These are phyloP conservation scores for Cylindrodendrum hubeiense DNA, from an alignment of 2,329 filamentous ascomycete species.

Conservation along the genomic window DNA sequence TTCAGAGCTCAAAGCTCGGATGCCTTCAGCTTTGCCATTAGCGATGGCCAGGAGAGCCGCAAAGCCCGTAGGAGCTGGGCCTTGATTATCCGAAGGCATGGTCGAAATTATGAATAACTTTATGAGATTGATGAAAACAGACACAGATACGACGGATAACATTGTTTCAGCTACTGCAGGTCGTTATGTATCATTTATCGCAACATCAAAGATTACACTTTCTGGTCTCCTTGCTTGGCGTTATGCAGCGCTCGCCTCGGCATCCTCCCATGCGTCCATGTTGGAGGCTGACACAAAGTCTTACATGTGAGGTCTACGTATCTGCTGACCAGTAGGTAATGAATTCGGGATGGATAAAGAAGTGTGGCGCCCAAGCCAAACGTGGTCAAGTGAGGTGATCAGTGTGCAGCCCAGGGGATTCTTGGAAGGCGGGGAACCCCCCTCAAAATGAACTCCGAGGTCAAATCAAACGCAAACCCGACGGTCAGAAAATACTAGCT, in stretches of 20 bases:
- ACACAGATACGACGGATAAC: background rate
- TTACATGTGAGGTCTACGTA: background rate
- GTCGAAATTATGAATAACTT: background rate
- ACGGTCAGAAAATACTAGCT: too few species aligned
- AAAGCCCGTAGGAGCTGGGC: background rate
- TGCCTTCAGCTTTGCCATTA: slow-evolving; percentile 1
- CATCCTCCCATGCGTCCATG: background rate
- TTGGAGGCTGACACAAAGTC: background rate
- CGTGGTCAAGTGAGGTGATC: background rate
- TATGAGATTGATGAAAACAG: background rate
- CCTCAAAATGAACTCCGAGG: too few species aligned
- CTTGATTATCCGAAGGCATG: background rate
- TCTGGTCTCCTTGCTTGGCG: too few species aligned
- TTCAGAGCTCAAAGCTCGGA: background rate
- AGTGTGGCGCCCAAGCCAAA: background rate
- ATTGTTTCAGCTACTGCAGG: background rate
- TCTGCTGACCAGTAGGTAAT: background rate
- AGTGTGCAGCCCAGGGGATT: background rate
- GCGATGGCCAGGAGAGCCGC: background rate
- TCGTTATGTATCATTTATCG: background rate
- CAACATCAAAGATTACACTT: background rate
- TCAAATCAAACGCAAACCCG: too few species aligned
- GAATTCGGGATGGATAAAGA: background rate
- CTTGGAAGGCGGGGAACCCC: background rate
- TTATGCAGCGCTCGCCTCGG: background rate